A percentile compares a stretch with the other conserved stretches of the same genome.
Evolutionary conservation across 2,329 filamentous ascomycete species (phyloP).

Genomic region (Talaromyces sp.): DNA sequence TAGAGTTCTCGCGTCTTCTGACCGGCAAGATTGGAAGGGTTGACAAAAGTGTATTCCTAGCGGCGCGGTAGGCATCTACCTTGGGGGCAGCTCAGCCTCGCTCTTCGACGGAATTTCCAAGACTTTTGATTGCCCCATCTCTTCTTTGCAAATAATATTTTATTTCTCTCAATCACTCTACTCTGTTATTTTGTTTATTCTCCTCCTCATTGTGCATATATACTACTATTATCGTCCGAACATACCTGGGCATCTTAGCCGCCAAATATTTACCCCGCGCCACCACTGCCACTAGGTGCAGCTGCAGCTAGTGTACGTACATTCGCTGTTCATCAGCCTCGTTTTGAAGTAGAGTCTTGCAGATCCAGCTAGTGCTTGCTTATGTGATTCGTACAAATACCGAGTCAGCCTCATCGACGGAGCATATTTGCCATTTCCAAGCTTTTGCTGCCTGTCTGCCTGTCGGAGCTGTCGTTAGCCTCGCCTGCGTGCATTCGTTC

Average conservation of each 20-base stretch:
- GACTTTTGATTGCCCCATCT: not conserved
- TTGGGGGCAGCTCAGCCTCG: not conserved
- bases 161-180: not conserved
- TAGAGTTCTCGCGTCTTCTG: not conserved
- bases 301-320: not conserved
- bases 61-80: not conserved
- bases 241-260: not conserved
- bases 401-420: conserved; percentile 4
- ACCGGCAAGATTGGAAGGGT: not conserved
- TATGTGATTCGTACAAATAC: not conserved
- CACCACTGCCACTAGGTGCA: not conserved
- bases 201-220: not conserved
- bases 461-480: not conserved
- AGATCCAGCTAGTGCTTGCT: not conserved
- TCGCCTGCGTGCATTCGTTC: not conserved
- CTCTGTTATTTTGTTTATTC: not conserved
- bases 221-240: not conserved
- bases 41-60: not conserved
- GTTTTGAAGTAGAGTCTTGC: not conserved
- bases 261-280: not conserved
- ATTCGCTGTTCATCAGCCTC: conserved; percentile 3
- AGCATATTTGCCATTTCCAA: not conserved
- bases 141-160: not conserved
- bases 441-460: not conserved
- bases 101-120: not conserved